phyloP scores from a whole-genome alignment of 176 grass and related monocot species.

The Rhynchospora breviuscula region DNA sequence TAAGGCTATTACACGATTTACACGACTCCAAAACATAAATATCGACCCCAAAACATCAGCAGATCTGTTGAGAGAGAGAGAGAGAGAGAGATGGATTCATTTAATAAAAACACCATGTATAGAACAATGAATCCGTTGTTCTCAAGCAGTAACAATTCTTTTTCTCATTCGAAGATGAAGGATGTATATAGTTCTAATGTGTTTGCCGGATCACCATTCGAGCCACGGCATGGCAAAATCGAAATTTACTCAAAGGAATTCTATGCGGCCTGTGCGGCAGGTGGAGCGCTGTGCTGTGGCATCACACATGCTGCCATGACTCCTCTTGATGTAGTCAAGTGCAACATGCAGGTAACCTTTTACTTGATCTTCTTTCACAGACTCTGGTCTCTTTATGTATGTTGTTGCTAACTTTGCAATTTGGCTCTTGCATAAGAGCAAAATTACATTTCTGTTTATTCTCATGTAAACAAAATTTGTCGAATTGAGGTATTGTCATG shows the following conservation, averaged over 20 bases:
- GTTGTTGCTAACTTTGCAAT: not conserved
- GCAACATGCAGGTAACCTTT: conserved; percentile 30
- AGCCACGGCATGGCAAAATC: not conserved
- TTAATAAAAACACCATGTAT: conserved; percentile 9
- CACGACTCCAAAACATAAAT: not conserved
- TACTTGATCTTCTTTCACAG: not conserved
- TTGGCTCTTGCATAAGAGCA: not conserved
- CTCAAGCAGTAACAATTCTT: not conserved
- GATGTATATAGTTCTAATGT: not conserved
- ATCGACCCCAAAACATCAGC: not conserved
- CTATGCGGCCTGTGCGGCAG: conserved; percentile 12
- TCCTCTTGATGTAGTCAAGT: conserved; percentile 34
- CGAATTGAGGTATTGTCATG: not conserved
- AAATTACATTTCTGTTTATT: not conserved
- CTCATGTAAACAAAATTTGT: not conserved
- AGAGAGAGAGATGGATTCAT: conserved; percentile 9
- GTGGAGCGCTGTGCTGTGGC: conserved; percentile 21
- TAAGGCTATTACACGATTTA: not conserved
- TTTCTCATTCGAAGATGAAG: not conserved
- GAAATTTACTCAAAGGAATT: conserved; percentile 31
- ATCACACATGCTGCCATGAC: conserved; percentile 23
- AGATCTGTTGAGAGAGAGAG: not conserved
- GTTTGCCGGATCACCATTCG: conserved; percentile 9
- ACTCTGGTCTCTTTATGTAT: not conserved
- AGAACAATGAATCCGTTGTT: conserved; percentile 10